Evolutionary conservation across 2,329 filamentous ascomycete genomes (phyloP), one percentile per base, ranked within the genome.

Genomic region (Exophiala bonariae): DNA sequence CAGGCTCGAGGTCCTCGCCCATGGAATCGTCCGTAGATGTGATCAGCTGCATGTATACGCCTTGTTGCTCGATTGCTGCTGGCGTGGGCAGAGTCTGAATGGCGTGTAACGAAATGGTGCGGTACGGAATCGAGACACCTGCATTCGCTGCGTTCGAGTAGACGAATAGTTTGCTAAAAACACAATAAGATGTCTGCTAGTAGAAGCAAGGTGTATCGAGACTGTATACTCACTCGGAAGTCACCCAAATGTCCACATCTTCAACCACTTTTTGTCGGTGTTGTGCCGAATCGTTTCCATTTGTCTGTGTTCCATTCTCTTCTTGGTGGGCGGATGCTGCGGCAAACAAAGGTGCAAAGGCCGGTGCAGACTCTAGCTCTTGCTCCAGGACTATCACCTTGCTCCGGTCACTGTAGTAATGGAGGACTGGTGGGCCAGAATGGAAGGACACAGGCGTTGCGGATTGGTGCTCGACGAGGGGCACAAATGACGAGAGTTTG

Each of bases 371-470:
- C 14, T 57, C 37, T 4, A 74, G 58, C 28, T 75, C 72, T 32
- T 60, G 59, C 45, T 72, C 67, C 3, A 69, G 58, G 39, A 73
- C 60, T 7, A 71, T 64, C 7, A 76, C 57, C 49, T 72, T 73
- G 59, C 71, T 72, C 58, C 63, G 59, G 47, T 69, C 62, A 57
- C 69, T 70, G 54, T 71, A 67, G 59, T 75, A 70, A 64, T 76
- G 66, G 13, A 76, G 67, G 41, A 76, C 65, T 34, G 73, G 64
- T 3, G 70, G 70, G 14, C 71, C 71, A 41, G 62, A 61, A 61
- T 74, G 68, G 64, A 76, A 76, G 8, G 73, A 75, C 37, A 63
- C 63, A 11, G 73, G 73, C 8, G 73, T 76, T 42, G 66, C 66
- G 36, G 73, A 73, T 50, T 75, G 72, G 59, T 74, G 71, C 46